Conservation (phyloP, 768 basidiomycete genomes). For the Rhizopogon vesiculosus region DNA sequence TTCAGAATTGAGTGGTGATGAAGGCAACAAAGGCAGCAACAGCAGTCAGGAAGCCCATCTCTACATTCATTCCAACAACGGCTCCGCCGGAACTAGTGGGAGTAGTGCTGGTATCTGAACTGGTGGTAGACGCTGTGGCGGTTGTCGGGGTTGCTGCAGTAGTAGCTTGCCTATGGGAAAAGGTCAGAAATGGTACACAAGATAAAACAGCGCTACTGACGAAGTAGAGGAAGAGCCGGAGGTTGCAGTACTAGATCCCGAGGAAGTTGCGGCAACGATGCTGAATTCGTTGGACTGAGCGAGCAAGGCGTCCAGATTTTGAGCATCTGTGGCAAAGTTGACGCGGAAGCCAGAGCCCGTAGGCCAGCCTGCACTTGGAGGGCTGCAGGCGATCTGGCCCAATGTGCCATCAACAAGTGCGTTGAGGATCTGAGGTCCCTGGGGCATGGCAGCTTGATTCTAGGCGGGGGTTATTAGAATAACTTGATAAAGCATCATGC, state of each 20-base stretch:
- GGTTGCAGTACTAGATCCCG: constrained; percentile 9
- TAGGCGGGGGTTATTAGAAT: constrained; percentile 12
- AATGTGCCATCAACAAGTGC: constrained; percentile 49
- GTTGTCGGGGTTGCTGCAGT: constrained; percentile 18
- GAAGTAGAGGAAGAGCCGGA: constrained; percentile 11
- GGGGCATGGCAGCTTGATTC: constrained; percentile 30
- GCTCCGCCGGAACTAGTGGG: constrained; percentile 29
- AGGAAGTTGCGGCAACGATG: constrained; percentile 29
- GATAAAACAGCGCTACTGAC: constrained; percentile 9
- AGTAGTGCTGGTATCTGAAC: constrained; percentile 20
- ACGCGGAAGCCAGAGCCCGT: constrained; percentile 59
- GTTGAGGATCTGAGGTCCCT: constrained; percentile 43
- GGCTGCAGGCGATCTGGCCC: constrained; percentile 35
- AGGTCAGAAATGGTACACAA: not conserved
- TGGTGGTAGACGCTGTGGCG: constrained; percentile 20
- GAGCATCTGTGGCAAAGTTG: constrained; percentile 56
- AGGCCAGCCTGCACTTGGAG: constrained; percentile 66
- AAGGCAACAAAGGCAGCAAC: constrained; percentile 32
- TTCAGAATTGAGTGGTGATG: constrained; percentile 19
- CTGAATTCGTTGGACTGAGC: constrained; percentile 70
- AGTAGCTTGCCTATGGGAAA: constrained; percentile 7
- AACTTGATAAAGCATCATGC: not conserved
- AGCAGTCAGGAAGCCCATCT: constrained; percentile 29
- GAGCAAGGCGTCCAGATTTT: constrained; percentile 47
- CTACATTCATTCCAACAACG: constrained; percentile 19